phyloP scores from a whole-genome alignment of 345 rosid genomes.

The Microthlaspi erraticum region DNA sequence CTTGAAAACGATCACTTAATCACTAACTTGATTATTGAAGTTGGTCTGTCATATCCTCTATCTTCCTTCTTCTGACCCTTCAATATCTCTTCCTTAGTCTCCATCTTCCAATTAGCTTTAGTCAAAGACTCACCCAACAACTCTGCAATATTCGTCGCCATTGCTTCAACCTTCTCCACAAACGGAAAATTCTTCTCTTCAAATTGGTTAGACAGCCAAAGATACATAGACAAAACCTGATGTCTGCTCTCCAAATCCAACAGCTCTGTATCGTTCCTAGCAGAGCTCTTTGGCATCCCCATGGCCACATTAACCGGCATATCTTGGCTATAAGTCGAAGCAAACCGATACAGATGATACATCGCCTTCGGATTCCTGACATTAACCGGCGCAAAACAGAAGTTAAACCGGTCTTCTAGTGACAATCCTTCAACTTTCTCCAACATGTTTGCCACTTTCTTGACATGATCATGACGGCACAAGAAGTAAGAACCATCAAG shows the following conservation, averaged over 20 bases:
- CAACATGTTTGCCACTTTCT: conserved; percentile 95
- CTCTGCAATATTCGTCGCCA: conserved; percentile 80
- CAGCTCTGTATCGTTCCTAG: conserved; percentile 78
- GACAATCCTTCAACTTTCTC: conserved; percentile 81
- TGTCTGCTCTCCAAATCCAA: conserved; percentile 87
- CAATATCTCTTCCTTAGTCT: conserved; percentile 57
- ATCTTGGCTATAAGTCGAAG: conserved; percentile 68
- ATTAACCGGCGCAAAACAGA: conserved; percentile 95
- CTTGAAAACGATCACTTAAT: conserved; percentile 21
- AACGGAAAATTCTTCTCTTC: conserved; percentile 73
- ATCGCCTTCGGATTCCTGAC: conserved; percentile 88
- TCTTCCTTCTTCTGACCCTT: conserved; percentile 52
- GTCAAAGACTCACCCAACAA: conserved; percentile 80
- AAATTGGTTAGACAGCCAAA: conserved; percentile 90
- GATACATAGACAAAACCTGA: conserved; percentile 85
- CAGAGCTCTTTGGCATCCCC: conserved; percentile 93
- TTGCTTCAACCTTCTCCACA: conserved; percentile 73
- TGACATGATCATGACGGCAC: conserved; percentile 79
- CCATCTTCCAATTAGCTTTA: conserved; percentile 81
- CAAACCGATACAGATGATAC: conserved; percentile 82
- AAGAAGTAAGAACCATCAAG: conserved; percentile 87
- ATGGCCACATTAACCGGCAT: conserved; percentile 77
- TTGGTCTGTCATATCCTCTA: conserved; percentile 66
- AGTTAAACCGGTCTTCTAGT: conserved; percentile 87
- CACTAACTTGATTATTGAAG: conserved; percentile 52